Conservation (phyloP, 768 basidiomycete species). For the Russula olivacea region DNA sequence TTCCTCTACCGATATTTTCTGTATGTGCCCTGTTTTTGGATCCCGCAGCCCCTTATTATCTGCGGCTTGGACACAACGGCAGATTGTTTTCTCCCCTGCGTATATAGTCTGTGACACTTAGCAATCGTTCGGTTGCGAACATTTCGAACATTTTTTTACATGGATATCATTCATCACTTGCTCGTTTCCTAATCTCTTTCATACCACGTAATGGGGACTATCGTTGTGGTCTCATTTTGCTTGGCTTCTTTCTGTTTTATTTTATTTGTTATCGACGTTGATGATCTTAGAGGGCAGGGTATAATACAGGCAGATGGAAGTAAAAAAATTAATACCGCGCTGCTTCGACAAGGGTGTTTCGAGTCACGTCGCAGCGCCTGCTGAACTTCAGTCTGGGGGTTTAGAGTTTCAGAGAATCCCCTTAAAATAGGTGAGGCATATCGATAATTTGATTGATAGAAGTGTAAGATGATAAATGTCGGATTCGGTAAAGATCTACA, state of each 20-base stretch:
- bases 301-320: not conserved
- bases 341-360: not conserved
- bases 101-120: conserved; percentile 7
- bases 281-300: not conserved
- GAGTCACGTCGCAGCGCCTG: no score
- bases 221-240: not conserved
- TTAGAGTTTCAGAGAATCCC: no score
- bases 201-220: conserved; percentile 13
- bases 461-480: not conserved
- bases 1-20: not conserved
- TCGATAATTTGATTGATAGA: no score
- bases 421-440: not conserved
- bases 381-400: not conserved
- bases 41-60: not conserved
- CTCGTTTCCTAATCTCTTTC: conserved; percentile 18
- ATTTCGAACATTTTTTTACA: not conserved
- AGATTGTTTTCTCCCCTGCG: not conserved
- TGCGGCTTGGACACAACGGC: not conserved
- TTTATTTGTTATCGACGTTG: not conserved
- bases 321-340: not conserved
- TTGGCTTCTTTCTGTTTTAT: not conserved
- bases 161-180: conserved; percentile 10
- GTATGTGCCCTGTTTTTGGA: not conserved
- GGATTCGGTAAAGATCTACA: not conserved
- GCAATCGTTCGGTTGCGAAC: conserved; percentile 1